Percentiles rank a stretch among this genome's conserved stretches.
These are phyloP conservation scores for Trichoderma afroharzianum DNA, from an alignment of 2,329 filamentous ascomycete species.

Conservation along the genomic window DNA sequence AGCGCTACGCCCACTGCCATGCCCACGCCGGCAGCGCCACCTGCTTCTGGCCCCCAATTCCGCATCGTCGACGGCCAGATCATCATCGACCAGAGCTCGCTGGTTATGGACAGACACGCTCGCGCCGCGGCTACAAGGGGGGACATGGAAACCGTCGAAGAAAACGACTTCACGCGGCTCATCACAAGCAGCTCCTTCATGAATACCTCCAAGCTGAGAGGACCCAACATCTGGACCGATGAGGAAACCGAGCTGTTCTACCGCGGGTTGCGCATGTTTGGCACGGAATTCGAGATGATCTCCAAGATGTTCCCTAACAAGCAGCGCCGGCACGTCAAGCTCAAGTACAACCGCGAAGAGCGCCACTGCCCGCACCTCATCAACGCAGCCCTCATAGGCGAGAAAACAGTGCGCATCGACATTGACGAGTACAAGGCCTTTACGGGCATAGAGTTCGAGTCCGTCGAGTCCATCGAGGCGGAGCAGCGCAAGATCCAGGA, in stretches of 20 bases:
- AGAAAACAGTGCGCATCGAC: conserved; percentile 55
- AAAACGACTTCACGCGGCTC: conserved; percentile 72
- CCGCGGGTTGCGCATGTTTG: conserved; percentile 69
- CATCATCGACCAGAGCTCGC: conserved; percentile 64
- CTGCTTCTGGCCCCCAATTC: conserved; percentile 49
- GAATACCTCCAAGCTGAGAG: conserved; percentile 57
- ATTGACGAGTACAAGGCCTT: conserved; percentile 58
- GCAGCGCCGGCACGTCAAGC: conserved; percentile 70
- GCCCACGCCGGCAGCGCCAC: conserved; percentile 22
- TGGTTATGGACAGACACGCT: conserved; percentile 66
- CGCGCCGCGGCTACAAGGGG: conserved; percentile 49
- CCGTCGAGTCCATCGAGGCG: conserved; percentile 53
- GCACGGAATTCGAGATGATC: conserved; percentile 81
- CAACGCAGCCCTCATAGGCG: conserved; percentile 59
- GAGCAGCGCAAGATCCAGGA: conserved; percentile 49
- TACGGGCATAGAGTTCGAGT: conserved; percentile 51
- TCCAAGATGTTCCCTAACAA: conserved; percentile 69
- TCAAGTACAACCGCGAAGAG: conserved; percentile 81
- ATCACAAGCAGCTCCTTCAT: conserved; percentile 67
- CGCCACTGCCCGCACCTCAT: conserved; percentile 60
- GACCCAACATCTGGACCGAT: conserved; percentile 66
- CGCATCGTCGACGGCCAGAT: conserved; percentile 70
- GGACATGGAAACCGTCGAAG: conserved; percentile 63
- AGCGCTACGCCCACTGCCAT: conserved; percentile 17
- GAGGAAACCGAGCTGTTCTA: conserved; percentile 73